Evolutionary conservation across 345 rosid genomes (phyloP).

Genomic region (Barbarea vulgaris): DNA sequence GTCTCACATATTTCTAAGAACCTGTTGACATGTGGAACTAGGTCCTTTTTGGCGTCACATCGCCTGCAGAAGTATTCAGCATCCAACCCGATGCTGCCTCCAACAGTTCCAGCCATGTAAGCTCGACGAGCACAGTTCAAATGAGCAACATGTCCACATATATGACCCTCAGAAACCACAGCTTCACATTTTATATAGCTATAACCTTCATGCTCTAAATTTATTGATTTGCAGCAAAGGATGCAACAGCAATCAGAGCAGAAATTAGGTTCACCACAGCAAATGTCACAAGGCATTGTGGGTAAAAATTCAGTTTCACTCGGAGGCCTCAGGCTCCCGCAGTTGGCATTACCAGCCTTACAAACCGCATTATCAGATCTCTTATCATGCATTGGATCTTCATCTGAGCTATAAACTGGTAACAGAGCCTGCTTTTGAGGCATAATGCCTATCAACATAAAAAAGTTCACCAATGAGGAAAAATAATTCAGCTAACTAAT

Average conservation of each 20-base stretch:
- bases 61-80: constrained; percentile 85
- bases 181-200: constrained; percentile 79
- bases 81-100: constrained; percentile 88
- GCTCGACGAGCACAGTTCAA: constrained; percentile 80
- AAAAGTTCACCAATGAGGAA: neutral
- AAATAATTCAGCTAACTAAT: neutral
- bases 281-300: constrained; percentile 73
- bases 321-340: constrained; percentile 49
- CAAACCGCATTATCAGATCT: constrained; percentile 51
- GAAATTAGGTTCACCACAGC: constrained; percentile 73
- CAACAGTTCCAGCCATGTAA: constrained; percentile 84
- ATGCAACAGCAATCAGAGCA: constrained; percentile 87
- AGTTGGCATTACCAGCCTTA: constrained; percentile 70
- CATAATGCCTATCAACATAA: constrained; percentile 37
- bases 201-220: constrained; percentile 56
- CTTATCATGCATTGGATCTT: constrained; percentile 39
- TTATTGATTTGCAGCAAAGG: constrained; percentile 67
- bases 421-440: constrained; percentile 24
- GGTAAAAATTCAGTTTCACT: constrained; percentile 38
- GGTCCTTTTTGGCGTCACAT: constrained; percentile 71
- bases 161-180: constrained; percentile 46
- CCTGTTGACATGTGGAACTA: constrained; percentile 63
- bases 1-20: constrained; percentile 60
- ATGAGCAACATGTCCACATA: constrained; percentile 88
- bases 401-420: constrained; percentile 44